Conservation (phyloP, 495 filamentous ascomycete species). For the Talaromyces thailandensis region DNA sequence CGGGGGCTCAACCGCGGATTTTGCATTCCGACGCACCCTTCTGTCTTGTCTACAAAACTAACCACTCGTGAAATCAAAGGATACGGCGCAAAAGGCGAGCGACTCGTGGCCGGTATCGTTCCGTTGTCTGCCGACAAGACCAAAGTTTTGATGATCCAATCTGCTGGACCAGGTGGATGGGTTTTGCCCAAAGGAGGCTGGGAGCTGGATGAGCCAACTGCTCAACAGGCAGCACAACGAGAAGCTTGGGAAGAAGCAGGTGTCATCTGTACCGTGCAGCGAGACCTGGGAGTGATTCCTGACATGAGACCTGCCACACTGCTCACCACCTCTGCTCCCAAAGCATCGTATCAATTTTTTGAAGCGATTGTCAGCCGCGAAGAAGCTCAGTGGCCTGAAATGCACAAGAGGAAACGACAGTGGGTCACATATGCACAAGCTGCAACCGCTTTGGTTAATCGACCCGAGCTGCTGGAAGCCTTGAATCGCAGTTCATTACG, state of each 20-base stretch:
- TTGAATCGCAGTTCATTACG: constrained; percentile 72
- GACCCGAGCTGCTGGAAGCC: constrained; percentile 84
- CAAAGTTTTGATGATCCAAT: constrained; percentile 87
- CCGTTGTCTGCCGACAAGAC: constrained; percentile 67
- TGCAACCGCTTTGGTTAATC: constrained; percentile 58
- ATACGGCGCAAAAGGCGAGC: constrained; percentile 84
- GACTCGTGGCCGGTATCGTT: constrained; percentile 91
- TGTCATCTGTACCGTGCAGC: constrained; percentile 69
- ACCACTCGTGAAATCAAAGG: constrained; percentile 41
- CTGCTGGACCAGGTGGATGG: constrained; percentile 80
- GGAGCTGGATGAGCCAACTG: constrained; percentile 80
- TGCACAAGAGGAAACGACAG: constrained; percentile 76
- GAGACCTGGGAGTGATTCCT: constrained; percentile 75
- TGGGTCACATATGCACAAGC: constrained; percentile 86
- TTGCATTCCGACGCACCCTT: constrained; percentile 1
- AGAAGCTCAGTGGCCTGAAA: constrained; percentile 86
- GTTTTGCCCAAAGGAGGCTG: constrained; percentile 96
- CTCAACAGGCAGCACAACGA: constrained; percentile 58
- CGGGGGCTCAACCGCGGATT: neutral
- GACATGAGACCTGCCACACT: constrained; percentile 58
- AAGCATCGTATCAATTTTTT: constrained; percentile 79
- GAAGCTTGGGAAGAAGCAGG: constrained; percentile 99
- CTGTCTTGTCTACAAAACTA: neutral
- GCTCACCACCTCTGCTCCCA: constrained; percentile 56
- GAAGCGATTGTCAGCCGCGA: constrained; percentile 76